These are phyloP conservation scores for Pulveroboletus sp. DNA, from an alignment of 1,284 basidiomycete genomes.

Conservation along the genomic window DNA sequence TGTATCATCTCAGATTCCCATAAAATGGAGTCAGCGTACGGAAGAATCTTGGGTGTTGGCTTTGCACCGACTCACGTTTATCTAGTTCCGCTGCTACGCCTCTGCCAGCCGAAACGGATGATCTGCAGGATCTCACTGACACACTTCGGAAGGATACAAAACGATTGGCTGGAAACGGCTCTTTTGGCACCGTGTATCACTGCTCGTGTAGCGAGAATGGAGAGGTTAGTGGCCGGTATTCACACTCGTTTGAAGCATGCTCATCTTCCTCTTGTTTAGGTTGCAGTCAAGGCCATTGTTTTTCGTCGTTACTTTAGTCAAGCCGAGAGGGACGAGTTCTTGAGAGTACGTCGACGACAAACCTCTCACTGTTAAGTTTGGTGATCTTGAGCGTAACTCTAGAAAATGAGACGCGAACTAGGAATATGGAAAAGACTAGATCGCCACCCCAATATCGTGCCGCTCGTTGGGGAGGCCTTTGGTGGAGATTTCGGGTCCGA, in stretches of 20 bases:
- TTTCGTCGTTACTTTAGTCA: background rate
- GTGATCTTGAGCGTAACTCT: background rate
- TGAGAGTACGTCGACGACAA: background rate
- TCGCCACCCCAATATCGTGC: constrained; percentile 10
- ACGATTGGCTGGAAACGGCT: background rate
- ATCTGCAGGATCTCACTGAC: background rate
- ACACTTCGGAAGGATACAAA: background rate
- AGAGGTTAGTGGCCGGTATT: background rate
- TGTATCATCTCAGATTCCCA: background rate
- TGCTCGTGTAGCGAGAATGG: background rate
- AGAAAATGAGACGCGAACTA: constrained; percentile 10
- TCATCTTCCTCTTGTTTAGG: background rate
- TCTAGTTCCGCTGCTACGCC: background rate
- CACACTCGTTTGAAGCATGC: background rate
- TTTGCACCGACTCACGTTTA: background rate
- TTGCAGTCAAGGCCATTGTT: constrained; percentile 10
- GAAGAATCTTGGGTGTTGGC: background rate
- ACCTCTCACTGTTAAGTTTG: fast-evolving
- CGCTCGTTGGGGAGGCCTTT: background rate
- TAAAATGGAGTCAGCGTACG: background rate
- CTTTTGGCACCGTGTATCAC: constrained; percentile 5
- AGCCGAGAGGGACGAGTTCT: background rate
- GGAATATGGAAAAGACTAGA: constrained; percentile 7
- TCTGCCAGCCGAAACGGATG: background rate
- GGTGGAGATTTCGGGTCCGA: constrained; percentile 6